phyloP scores from a whole-genome alignment of 208 protist species.

The Leishmania martiniquensis region DNA sequence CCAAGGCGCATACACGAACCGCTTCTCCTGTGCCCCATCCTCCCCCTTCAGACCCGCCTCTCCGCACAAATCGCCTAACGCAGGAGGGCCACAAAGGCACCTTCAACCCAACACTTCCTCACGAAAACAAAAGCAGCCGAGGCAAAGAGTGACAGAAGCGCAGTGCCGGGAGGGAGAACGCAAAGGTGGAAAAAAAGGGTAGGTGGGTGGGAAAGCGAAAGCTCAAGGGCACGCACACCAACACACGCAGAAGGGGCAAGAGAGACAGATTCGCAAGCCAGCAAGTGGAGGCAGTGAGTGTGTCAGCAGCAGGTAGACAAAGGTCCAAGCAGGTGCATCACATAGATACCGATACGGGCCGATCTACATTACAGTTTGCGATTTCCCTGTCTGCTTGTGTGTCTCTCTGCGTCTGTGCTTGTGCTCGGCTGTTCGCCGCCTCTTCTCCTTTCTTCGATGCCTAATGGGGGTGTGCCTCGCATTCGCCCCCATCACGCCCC shows the following conservation, averaged over 20 bases:
- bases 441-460: slow-evolving; percentile 14
- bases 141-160: neutral
- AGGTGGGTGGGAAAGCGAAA: neutral
- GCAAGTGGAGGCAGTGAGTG: neutral
- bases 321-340: too few species aligned
- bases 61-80: neutral
- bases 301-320: too few species aligned
- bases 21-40: neutral
- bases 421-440: too few species aligned
- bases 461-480: too few species aligned
- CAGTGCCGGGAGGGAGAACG: neutral
- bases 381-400: too few species aligned
- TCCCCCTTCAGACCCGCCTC: neutral
- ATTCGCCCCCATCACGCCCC: too few species aligned
- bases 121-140: too few species aligned
- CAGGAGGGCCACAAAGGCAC: neutral
- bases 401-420: too few species aligned
- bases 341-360: too few species aligned
- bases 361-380: too few species aligned
- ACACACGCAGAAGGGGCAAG: neutral
- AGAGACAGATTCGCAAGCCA: neutral
- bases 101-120: neutral
- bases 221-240: neutral
- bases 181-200: slow-evolving; percentile 7
- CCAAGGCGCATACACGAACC: neutral